Conservation (phyloP, 2,329 filamentous ascomycete species). For the Acrocalymma vagum region DNA sequence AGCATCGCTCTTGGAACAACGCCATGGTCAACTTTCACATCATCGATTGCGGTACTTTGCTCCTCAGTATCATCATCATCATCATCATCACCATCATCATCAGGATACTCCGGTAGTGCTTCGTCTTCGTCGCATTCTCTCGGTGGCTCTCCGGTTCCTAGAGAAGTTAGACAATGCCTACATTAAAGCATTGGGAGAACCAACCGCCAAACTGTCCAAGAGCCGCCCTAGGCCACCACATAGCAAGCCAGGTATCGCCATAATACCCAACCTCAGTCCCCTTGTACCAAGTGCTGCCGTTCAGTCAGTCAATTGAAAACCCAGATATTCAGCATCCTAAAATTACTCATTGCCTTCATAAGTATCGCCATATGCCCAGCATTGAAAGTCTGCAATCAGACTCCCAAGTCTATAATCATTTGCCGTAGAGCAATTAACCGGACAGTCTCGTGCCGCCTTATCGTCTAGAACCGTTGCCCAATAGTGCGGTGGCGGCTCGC, state of each 20-base stretch:
- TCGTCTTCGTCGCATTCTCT: too few species aligned
- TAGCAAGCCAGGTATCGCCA: background rate
- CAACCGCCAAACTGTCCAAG: slow-evolving; percentile 1
- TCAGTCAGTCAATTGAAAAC: too few species aligned
- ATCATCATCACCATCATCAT: too few species aligned
- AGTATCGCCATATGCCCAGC: background rate
- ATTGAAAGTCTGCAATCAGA: background rate
- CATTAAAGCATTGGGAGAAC: too few species aligned
- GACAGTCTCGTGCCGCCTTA: background rate
- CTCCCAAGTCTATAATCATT: background rate
- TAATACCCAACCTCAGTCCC: background rate
- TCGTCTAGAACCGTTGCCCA: slow-evolving; percentile 1
- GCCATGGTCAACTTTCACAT: too few species aligned
- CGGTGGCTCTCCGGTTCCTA: background rate
- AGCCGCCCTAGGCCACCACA: slow-evolving; percentile 4
- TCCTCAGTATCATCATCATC: too few species aligned
- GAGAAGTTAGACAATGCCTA: background rate
- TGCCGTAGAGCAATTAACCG: background rate
- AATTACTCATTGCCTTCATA: background rate
- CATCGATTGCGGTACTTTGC: too few species aligned
- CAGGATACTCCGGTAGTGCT: too few species aligned
- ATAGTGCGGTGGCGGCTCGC: slow-evolving; percentile 7
- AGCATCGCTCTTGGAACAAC: too few species aligned
- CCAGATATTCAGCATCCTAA: too few species aligned
- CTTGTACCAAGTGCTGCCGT: slow-evolving; percentile 2